Base-by-base conservation (phyloP, 2,329 filamentous ascomycete genomes). In the Phaeophleospora eucalypticola region DNA sequence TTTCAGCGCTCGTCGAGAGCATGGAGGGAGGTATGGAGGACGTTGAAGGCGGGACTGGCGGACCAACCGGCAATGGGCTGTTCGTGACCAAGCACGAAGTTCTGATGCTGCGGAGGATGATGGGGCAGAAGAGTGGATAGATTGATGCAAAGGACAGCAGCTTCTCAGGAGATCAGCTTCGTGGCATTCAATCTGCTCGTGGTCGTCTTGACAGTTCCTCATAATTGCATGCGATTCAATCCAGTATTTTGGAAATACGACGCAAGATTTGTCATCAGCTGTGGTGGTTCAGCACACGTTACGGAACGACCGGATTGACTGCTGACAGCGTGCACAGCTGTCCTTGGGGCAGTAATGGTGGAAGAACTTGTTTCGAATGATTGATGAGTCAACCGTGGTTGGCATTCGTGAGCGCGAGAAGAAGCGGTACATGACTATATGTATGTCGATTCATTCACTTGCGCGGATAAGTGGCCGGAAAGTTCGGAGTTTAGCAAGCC, bases 1-100 rank as follows among this genome's bases (percentile, higher is more conserved):
- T 78, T 3, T 59, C 71, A 20, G 70, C 76, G 52, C 58, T 79
- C 19, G 68, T 76, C 2, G 71, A 76, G 54, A 68, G 67, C 20
- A 56, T 77, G 41, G 69, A 75, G 24, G 48, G 48, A 4, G 54
- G 43, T 3, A 59, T 54, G 42, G 57, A 61, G 21, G 56, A 52
- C 16, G 48, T 58, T 36, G 48, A 51, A 19, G 29, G 59, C 51
- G 6, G 46, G 56, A 43, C 48, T 18, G 44, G 53, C 8, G 58
- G 56, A n/a, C 56, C 34, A 54, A 59, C 29, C 48, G 53, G 58
- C 14, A 65, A 63, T 41, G 64, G 65, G 12, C 60, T 77, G 1
- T 78, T 77, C 58, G 70, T 78, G 14, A 78, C 73, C 6, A 79
- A 77, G 62, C 74, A 77, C 60, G 73, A 77, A 55, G 71, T 77